Evolutionary conservation across 176 grass and related monocot species (phyloP).

Genomic region (Zoysia japonica): DNA sequence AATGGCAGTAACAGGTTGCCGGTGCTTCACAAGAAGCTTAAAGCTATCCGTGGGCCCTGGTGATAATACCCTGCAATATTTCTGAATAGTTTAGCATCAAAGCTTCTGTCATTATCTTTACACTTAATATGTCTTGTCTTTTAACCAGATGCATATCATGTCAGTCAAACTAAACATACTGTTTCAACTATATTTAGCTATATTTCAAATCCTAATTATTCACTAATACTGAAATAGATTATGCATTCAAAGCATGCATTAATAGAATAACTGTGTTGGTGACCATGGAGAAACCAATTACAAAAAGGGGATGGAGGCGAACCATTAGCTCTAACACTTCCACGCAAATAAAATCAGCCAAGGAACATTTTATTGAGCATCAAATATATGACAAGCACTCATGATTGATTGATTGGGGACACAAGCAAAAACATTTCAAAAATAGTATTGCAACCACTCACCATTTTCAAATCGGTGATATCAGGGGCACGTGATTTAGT

Average conservation of each 20-base stretch:
- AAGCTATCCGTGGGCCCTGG: constrained; percentile 63
- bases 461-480: too few relatives aligned
- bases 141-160: background rate
- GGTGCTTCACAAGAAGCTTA: constrained; percentile 66
- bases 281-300: background rate
- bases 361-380: background rate
- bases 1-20: constrained; percentile 68
- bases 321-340: background rate
- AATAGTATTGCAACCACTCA: background rate
- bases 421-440: background rate
- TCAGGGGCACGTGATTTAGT: too few relatives aligned
- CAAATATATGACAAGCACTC: too few relatives aligned
- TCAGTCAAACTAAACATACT: background rate
- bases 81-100: background rate
- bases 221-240: background rate
- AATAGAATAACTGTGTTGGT: background rate
- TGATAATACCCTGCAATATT: constrained; percentile 56
- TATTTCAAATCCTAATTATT: background rate
- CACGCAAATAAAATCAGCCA: background rate
- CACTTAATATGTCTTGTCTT: background rate
- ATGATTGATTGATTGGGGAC: background rate
- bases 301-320: background rate
- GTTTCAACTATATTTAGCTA: background rate
- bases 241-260: background rate
- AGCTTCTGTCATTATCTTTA: background rate